Conservation (phyloP, 1,139 yeast genomes). For the Kurtzmaniella natalensis region DNA sequence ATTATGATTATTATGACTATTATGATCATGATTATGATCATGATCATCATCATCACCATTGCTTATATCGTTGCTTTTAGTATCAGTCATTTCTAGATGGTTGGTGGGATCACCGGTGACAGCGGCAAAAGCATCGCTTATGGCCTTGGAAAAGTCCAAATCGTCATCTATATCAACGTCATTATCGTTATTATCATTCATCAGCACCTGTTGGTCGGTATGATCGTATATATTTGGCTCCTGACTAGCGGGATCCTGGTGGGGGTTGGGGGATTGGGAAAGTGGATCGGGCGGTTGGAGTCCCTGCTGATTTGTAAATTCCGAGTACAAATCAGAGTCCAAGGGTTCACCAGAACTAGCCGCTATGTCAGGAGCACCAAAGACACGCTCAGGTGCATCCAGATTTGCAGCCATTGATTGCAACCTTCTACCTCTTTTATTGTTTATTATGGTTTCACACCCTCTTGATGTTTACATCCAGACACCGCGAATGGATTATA, state of each 20-base stretch:
- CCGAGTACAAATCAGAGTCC: no score
- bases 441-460: constrained; percentile 11
- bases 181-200: background rate
- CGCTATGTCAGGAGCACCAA: constrained; percentile 1
- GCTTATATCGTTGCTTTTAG: background rate
- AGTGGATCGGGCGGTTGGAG: background rate
- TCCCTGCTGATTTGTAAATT: background rate
- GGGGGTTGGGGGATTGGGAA: no score
- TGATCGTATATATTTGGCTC: background rate
- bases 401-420: constrained; percentile 7
- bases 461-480: constrained; percentile 7
- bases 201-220: constrained; percentile 6
- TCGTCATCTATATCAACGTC: constrained; percentile 8
- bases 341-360: no score
- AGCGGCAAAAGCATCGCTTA: constrained; percentile 9
- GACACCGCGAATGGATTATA: constrained; percentile 4
- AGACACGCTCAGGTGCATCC: background rate
- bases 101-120: no score
- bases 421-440: constrained; percentile 12
- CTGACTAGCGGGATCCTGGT: no score
- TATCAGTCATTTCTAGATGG: no score
- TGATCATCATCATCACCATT: background rate
- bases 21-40: background rate
- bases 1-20: no score
- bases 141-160: constrained; percentile 3